Evolutionary conservation across 768 basidiomycete genomes (phyloP), one percentile per base, ranked within the genome.

Genomic region (Phallus indusiatus): DNA sequence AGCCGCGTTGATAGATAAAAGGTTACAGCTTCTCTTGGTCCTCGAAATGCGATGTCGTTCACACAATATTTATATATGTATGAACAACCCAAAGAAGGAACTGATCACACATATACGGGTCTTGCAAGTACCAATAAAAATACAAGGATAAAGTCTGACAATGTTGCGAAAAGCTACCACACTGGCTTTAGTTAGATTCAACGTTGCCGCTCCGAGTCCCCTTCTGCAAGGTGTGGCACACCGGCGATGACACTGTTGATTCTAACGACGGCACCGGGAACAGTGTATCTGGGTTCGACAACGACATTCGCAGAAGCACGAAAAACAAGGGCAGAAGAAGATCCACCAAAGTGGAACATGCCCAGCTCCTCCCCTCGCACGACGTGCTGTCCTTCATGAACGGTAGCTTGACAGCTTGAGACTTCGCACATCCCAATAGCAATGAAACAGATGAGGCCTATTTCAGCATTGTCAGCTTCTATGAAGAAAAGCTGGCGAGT

Each of bases 331-430:
- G 74, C 69, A 59, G 80, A 74, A 0, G 79, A 75, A 34, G 79
- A 83, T 6, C 82, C 83, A 9, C 81, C 83, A 70, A 81, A 84
- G 66, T 83, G 83, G 77, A 85, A 81, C 76, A 73, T 76, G 60
- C 84, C 85, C 0, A 82, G 60, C 65, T 84, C 69, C 24, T 84
- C 78, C 1, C 85, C 83, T 61, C 78, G 78, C 56, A 68, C 71
- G 22, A 85, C 67, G 42, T 60, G 60, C 28, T 82, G 66, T 0
- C 79, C 78, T 16, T 67, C 71, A 65, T 68, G 69, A 20, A 84
- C 82, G 0, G 70, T 76, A 18, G 77, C 65, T 61, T 78, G 75
- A 60, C 78, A 81, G n/a, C 81, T 84, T 33, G 81, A 85, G 1
- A 85, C 75, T 67, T 86, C 84, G 0, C 73, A 72, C 74, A 86